Evolutionary conservation across 2,329 filamentous ascomycete genomes (phyloP).

Genomic region (Botrytis paeoniae): DNA sequence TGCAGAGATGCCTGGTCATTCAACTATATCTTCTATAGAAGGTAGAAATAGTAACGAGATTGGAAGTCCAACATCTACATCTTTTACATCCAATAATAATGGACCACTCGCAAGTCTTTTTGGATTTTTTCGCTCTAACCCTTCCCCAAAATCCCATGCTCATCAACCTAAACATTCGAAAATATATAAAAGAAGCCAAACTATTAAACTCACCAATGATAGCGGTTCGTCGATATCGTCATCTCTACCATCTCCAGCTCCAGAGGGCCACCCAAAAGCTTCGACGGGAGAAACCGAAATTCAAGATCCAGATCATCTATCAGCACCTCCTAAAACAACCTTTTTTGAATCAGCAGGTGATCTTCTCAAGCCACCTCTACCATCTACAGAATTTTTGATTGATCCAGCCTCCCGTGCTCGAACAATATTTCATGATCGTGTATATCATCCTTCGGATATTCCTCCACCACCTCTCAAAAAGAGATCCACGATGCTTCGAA

Average conservation of each 20-base stretch:
- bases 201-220: conserved; percentile 50
- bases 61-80: conserved; percentile 22
- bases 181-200: conserved; percentile 77
- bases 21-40: conserved; percentile 23
- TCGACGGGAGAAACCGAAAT: conserved; percentile 40
- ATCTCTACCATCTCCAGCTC: conserved; percentile 13
- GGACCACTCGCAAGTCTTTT: conserved; percentile 55
- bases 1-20: conserved; percentile 32
- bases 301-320: conserved; percentile 47
- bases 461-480: conserved; percentile 71
- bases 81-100: conserved; percentile 40
- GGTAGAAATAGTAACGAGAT: conserved; percentile 1
- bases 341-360: conserved; percentile 95
- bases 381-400: conserved; percentile 75
- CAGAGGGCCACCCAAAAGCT: conserved; percentile 37
- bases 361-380: conserved; percentile 84
- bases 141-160: conserved; percentile 48
- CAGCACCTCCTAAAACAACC: conserved; percentile 82
- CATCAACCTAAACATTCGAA: conserved; percentile 60
- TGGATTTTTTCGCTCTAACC: conserved; percentile 68
- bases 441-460: conserved; percentile 93
- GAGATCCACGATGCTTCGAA: conserved; percentile 39
- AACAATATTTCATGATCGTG: conserved; percentile 93
- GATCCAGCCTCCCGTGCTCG: conserved; percentile 78
- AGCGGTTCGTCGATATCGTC: conserved; percentile 30